phyloP scores from a whole-genome alignment of 1,284 basidiomycete species.

The Vanrija sp. region DNA sequence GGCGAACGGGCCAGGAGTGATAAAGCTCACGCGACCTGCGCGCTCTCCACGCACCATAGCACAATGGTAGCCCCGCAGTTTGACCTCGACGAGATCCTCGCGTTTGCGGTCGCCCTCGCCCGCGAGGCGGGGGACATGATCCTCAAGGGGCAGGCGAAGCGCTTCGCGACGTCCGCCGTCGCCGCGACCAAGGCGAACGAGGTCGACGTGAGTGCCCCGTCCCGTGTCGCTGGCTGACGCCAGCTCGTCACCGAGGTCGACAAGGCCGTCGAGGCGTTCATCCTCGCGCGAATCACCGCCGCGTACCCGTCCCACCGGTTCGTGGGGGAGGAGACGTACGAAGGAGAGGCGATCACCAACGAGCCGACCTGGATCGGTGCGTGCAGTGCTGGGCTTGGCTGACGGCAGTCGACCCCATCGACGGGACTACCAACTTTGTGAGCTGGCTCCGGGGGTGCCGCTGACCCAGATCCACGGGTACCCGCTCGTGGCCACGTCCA shows the following conservation, averaged over 20 bases:
- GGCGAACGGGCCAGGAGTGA: too few relatives aligned
- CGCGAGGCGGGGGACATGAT: conserved; percentile 50
- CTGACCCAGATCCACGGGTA: conserved; percentile 52
- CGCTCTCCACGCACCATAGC: too few relatives aligned
- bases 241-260: conserved; percentile 88
- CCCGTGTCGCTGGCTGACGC: background rate
- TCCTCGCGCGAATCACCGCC: conserved; percentile 63
- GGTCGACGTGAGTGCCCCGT: conserved; percentile 58
- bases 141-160: conserved; percentile 45
- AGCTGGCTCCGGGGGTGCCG: conserved; percentile 44
- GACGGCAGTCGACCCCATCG: conserved; percentile 20
- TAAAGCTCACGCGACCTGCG: too few relatives aligned
- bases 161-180: conserved; percentile 50
- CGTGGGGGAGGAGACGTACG: conserved; percentile 84
- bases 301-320: conserved; percentile 75
- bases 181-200: conserved; percentile 83
- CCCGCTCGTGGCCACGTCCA: conserved; percentile 81
- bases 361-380: conserved; percentile 74
- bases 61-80: background rate
- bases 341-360: conserved; percentile 70
- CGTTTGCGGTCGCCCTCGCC: conserved; percentile 69
- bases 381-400: conserved; percentile 55
- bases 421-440: conserved; percentile 82
- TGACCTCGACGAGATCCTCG: conserved; percentile 63
- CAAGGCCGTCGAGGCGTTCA: conserved; percentile 81